Percentiles rank a stretch among this genome's conserved stretches.
phyloP scores from a whole-genome alignment of 768 basidiomycete species.

The Saitozyma sp. region DNA sequence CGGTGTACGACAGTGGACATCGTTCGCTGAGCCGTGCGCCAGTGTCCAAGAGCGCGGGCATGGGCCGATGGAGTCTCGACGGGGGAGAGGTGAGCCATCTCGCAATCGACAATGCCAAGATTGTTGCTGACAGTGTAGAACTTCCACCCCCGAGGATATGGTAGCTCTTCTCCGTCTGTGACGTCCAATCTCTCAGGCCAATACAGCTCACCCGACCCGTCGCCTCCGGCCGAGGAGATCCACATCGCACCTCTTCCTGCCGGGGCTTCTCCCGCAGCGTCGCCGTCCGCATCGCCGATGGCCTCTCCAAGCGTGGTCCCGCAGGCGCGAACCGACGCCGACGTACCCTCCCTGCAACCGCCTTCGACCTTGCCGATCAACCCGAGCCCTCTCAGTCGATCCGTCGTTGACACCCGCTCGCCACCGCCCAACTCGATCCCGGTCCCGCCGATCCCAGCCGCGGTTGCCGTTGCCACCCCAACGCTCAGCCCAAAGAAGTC shows the following conservation, averaged over 20 bases:
- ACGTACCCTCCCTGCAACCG: neutral
- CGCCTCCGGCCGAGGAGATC: conserved; percentile 28
- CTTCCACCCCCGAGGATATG: conserved; percentile 34
- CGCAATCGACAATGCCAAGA: neutral
- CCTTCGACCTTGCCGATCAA: conserved; percentile 9
- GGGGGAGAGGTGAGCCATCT: conserved; percentile 43
- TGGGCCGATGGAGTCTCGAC: conserved; percentile 46
- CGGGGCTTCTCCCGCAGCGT: neutral
- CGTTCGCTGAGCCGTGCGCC: conserved; percentile 27
- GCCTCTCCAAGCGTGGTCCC: conserved; percentile 7
- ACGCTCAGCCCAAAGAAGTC: conserved; percentile 23
- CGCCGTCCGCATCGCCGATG: conserved; percentile 26
- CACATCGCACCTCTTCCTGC: neutral
- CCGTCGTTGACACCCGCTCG: conserved; percentile 4
- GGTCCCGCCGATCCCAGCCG: conserved; percentile 11
- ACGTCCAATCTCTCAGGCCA: conserved; percentile 36
- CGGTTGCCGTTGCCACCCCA: neutral
- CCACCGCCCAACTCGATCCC: conserved; percentile 1
- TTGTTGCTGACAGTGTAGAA: conserved; percentile 13
- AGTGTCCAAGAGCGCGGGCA: conserved; percentile 36
- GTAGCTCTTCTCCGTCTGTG: conserved; percentile 31
- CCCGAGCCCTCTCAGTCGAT: conserved; percentile 25
- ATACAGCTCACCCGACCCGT: conserved; percentile 28
- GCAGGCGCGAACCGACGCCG: neutral
- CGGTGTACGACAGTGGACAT: conserved; percentile 13